phyloP scores from a whole-genome alignment of 1,139 yeast species.

The Diutina mesorugosa region DNA sequence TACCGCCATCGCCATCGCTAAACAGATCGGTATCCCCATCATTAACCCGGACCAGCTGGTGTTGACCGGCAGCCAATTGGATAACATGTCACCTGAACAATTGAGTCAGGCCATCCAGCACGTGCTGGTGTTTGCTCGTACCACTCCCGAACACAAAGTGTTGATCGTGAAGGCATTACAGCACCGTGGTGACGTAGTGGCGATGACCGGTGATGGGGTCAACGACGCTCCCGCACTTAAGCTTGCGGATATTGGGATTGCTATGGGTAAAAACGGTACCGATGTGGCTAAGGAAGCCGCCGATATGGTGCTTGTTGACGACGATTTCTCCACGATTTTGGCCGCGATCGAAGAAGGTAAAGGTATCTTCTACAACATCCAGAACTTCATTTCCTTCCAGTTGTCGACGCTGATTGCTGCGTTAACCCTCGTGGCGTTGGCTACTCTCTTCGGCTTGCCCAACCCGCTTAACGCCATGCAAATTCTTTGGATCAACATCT shows the following conservation, averaged over 20 bases:
- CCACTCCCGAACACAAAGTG: conserved; percentile 93
- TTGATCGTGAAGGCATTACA: conserved; percentile 86
- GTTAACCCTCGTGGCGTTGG: conserved; percentile 70
- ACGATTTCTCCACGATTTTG: conserved; percentile 85
- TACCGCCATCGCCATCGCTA: conserved; percentile 86
- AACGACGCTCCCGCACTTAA: conserved; percentile 98
- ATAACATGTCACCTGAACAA: conserved; percentile 53
- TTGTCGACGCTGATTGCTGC: conserved; percentile 94
- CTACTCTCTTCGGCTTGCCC: conserved; percentile 79
- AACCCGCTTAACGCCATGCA: conserved; percentile 99
- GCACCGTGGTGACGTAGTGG: conserved; percentile 87
- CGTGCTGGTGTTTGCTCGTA: conserved; percentile 89
- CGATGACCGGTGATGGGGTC: conserved; percentile 99
- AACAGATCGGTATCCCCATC: conserved; percentile 84
- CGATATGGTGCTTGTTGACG: conserved; percentile 94
- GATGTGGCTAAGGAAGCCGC: conserved; percentile 98
- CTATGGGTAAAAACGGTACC: conserved; percentile 95
- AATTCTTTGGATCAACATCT: conserved; percentile 89
- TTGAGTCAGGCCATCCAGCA: conserved; percentile 63
- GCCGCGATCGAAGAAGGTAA: conserved; percentile 94
- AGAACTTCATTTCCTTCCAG: conserved; percentile 88
- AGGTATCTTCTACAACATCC: conserved; percentile 89
- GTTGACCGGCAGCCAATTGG: conserved; percentile 74
- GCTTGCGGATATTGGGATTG: conserved; percentile 92
- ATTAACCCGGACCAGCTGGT: conserved; percentile 46